Evolutionary conservation across 2,329 filamentous ascomycete genomes (phyloP), one percentile per base, ranked within the genome.

Genomic region (Lasiodiplodia theobromae): DNA sequence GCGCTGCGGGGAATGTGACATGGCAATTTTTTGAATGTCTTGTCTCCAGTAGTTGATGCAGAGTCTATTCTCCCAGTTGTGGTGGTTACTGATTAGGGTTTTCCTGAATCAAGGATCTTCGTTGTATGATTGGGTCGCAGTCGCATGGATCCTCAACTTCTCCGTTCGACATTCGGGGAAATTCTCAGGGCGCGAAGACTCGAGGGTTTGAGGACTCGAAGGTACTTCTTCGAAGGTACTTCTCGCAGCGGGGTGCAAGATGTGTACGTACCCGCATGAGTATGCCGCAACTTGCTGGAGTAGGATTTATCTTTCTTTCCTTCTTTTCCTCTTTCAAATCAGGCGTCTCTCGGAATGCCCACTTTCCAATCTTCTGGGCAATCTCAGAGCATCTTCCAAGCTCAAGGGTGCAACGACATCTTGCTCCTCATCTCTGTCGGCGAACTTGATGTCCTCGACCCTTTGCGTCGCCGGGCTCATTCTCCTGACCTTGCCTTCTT

Each of bases 331-430:
- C 25, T 12, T 25, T 52, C 31, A 64, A 12, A 64, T 47, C 25
- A 64, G 47, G 6, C 60, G 51, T 47, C 4, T 31, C 3, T 52
- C 47, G 2, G 60, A 64, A 18, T 40, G 60, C n/a, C 14, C 44
- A 25, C 60, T 64, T 31, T 64, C 60, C n/a, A 51, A n/a, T 21
- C 31, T 52, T 31, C 60, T 64, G n/a, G 60, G 60, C 28, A 12
- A 49, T 12, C 21, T 52, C 4, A 25, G 28, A 12, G 60, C 60
- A 18, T 64, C 60, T 38, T 64, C 60, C 47, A 64, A 14, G 18
- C 60, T 64, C 47, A 64, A 38, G 16, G 60, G 60, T n/a, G 47
- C 60, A 8, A 64, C 47, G 8, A 64, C 60, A 16, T 64, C 60
- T 3, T 64, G 60, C 60, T 64, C 60, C 31, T 64, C 60, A 10